Base-by-base conservation (phyloP, 306 rosid species). In the Abrus pulchellus region DNA sequence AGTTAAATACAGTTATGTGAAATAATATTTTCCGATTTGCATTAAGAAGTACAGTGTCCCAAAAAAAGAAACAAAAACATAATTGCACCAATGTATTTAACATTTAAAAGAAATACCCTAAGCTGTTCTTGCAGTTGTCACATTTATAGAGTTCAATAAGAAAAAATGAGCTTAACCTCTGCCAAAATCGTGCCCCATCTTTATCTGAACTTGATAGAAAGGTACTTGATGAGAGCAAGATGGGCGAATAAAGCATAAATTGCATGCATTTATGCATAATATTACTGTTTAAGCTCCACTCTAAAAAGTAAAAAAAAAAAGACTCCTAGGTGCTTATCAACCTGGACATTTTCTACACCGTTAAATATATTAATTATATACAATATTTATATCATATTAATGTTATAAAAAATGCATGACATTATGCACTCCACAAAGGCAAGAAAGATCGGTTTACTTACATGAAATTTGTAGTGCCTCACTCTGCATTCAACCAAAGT, bases 381-480 rank as follows among this genome's bases (percentile, higher is more conserved):
- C 33, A 61, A 61, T 20, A 32, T 33, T 34, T 2, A 30, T 34
- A 70, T 34, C 50, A 14, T 9, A 50, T 71, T 50, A 28, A 13
- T 12, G 55, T 6, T 50, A 32, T 14, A 38, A 40, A 71, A 50
- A 77, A 28, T 20, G 48, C 28, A 9, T 9, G 29, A 36, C 12
- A 63, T 7, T 63, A 64, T 38, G 50, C 36, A 8, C 8, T 27
- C 1, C 52, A 66, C 5, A 59, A 5, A 13, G 3, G 4, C 72
- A 3, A 47, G 4, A 52, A 60, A 45, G 0, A 74, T 43, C 0
- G 55, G 7, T 56, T 41, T 41, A 83, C 99, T 91, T 83, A 94
- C 99, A 83, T 93, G 80, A 52, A 94, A 93, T 77, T 82, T 91
- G 92, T 86, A 94, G 54, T 89, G 88, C 5, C 97, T 90, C 29